Evolutionary conservation across 768 basidiomycete genomes (phyloP), one percentile per base, ranked within the genome.

Genomic region (Macrolepiota dolichaula): DNA sequence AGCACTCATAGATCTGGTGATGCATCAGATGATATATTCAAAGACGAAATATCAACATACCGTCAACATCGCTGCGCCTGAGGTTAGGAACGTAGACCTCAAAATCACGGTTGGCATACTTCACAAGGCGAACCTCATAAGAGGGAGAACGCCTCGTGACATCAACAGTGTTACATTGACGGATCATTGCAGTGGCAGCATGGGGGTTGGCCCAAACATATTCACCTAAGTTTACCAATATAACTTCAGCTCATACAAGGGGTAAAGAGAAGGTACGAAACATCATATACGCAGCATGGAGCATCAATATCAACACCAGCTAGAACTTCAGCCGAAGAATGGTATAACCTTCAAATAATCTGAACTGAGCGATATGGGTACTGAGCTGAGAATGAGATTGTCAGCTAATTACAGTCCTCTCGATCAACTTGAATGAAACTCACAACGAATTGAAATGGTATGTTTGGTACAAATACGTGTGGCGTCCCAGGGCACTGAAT

Each of bases 281-380:
- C 69, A 59, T 73, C 72, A 61, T 72, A 87, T 1, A 81, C 79
- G 55, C 81, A 84, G 71, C 84, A 86, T 4, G 85, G 83, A 0
- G 82, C 83, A 62, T 88, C 86, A 44, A 88, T 80, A 64, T 88
- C 86, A 63, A 88, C 87, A 9, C 86, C 86, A 4, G 85, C 83
- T 1, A 88, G 76, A 56, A 88, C 77, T 66, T 88, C 86, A 0
- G 85, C 85, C 17, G 85, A 85, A 37, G 85, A 86, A 13, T 70
- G 74, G 65, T 87, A 88, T 1, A 88, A 74, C 19, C 85, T 81
- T 17, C 87, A 73, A 4, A 87, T 81, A 58, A 88, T 85, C 67
- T 87, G 86, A 35, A 88, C 77, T n/a, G 80, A 79, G 25, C 86
- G 83, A 63, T 86, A 87, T 0, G 86, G 86, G 68, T 86, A 87